phyloP scores from a whole-genome alignment of 2,329 filamentous ascomycete genomes.

The Fusarium sp. region DNA sequence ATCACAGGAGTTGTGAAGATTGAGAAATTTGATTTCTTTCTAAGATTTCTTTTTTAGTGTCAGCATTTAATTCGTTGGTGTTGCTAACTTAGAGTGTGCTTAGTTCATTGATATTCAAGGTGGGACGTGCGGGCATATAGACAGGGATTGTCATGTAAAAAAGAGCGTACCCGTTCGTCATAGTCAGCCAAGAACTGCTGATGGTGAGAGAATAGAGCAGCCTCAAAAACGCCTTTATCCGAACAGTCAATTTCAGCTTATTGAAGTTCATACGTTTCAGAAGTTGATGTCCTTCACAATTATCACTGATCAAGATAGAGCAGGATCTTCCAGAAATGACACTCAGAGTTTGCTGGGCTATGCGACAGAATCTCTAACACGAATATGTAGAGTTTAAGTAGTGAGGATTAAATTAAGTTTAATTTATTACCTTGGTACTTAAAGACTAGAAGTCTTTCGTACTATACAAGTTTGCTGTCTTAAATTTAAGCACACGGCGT shows the following conservation, averaged over 20 bases:
- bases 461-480: background rate
- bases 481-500: constrained; percentile 13
- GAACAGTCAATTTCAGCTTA: background rate
- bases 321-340: too few relatives aligned
- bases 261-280: too few relatives aligned
- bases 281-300: background rate
- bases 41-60: constrained; percentile 12
- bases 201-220: background rate
- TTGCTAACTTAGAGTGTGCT: constrained; percentile 18
- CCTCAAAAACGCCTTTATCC: background rate
- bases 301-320: background rate
- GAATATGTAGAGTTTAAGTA: background rate
- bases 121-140: constrained; percentile 24
- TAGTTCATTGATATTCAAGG: constrained; percentile 25
- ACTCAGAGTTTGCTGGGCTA: too few relatives aligned
- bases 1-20: background rate
- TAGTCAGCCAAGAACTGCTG: background rate
- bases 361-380: background rate
- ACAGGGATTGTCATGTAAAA: constrained; percentile 17
- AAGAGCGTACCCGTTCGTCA: background rate
- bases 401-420: background rate
- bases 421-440: background rate
- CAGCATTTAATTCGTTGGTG: constrained; percentile 26
- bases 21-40: background rate
- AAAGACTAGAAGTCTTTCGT: background rate